Conservation (phyloP, 495 filamentous ascomycete genomes). For the Neurospora cerealis region DNA sequence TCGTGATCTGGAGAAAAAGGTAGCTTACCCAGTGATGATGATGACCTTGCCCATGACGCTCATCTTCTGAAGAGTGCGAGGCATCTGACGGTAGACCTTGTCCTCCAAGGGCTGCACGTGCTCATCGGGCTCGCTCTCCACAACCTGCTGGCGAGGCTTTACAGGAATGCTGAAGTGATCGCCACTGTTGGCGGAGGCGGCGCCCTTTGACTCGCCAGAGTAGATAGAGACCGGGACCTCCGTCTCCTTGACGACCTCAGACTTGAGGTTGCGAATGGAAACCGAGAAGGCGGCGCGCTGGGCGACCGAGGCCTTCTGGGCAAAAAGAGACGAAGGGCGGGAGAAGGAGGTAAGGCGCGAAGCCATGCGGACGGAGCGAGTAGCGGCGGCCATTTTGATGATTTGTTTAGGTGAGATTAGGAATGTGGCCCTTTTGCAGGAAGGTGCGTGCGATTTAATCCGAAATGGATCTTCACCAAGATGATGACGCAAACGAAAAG, state of each 20-base stretch:
- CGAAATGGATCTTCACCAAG: neutral
- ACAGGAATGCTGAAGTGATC: slow-evolving; percentile 71
- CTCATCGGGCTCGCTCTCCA: slow-evolving; percentile 21
- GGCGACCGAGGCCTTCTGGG: slow-evolving; percentile 4
- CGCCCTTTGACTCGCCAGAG: slow-evolving; percentile 31
- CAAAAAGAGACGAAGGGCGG: slow-evolving; percentile 15
- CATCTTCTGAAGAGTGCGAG: slow-evolving; percentile 54
- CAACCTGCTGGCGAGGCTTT: slow-evolving; percentile 30
- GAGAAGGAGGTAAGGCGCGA: slow-evolving; percentile 24
- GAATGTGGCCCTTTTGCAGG: neutral
- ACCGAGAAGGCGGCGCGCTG: slow-evolving; percentile 29
- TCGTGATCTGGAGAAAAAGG: slow-evolving; percentile 1
- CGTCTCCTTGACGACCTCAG: slow-evolving; percentile 40
- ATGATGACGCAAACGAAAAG: neutral
- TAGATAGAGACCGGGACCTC: slow-evolving; percentile 41
- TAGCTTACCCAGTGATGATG: slow-evolving; percentile 59
- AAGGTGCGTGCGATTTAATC: neutral
- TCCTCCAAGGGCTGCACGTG: slow-evolving; percentile 32
- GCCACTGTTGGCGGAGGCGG: slow-evolving; percentile 34
- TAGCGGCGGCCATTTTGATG: slow-evolving; percentile 29
- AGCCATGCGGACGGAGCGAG: slow-evolving; percentile 27
- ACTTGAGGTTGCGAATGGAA: slow-evolving; percentile 28
- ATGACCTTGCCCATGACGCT: slow-evolving; percentile 56
- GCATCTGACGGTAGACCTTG: slow-evolving; percentile 36
- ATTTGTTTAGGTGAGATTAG: slow-evolving; percentile 5